A percentile compares a stretch with the other conserved stretches of the same genome.
Evolutionary conservation across 2,329 filamentous ascomycete species (phyloP).

Genomic region (Cryoendolithus antarcticus): DNA sequence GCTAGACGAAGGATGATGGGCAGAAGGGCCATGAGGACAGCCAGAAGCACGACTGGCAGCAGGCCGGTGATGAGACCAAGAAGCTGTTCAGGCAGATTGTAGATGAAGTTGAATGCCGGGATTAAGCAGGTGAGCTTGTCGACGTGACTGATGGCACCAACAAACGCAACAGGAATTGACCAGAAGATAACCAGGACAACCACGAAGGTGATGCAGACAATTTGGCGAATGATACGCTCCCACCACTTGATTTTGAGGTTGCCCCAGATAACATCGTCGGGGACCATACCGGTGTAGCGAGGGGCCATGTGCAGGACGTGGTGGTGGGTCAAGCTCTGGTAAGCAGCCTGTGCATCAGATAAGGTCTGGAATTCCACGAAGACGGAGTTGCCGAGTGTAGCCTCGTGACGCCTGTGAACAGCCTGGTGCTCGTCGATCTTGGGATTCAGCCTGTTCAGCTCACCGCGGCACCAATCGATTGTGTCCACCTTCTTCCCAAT

Average conservation of each 20-base stretch:
- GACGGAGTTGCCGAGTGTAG: constrained; percentile 57
- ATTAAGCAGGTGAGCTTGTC: constrained; percentile 34
- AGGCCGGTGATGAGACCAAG: constrained; percentile 76
- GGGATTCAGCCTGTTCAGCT: constrained; percentile 63
- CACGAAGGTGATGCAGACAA: constrained; percentile 58
- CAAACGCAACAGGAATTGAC: constrained; percentile 61
- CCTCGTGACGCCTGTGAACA: constrained; percentile 51
- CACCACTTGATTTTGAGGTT: constrained; percentile 77
- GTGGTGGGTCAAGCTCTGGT: constrained; percentile 78
- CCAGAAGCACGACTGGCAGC: constrained; percentile 64
- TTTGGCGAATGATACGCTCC: constrained; percentile 64
- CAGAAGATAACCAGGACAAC: constrained; percentile 77
- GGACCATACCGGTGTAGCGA: constrained; percentile 70
- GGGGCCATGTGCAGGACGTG: constrained; percentile 77
- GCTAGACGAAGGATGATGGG: constrained; percentile 71
- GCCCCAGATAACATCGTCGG: constrained; percentile 75
- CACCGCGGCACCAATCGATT: constrained; percentile 74
- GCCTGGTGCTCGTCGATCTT: constrained; percentile 57
- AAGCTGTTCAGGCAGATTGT: constrained; percentile 56
- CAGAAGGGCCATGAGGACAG: constrained; percentile 75
- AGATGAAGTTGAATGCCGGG: constrained; percentile 23
- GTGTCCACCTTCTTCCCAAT: constrained; percentile 87
- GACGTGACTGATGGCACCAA: constrained; percentile 80
- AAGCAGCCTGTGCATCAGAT: constrained; percentile 73
- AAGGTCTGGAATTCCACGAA: constrained; percentile 86